Evolutionary conservation across 2,329 filamentous ascomycete species (phyloP).

Genomic region (Colletotrichum acutatum): DNA sequence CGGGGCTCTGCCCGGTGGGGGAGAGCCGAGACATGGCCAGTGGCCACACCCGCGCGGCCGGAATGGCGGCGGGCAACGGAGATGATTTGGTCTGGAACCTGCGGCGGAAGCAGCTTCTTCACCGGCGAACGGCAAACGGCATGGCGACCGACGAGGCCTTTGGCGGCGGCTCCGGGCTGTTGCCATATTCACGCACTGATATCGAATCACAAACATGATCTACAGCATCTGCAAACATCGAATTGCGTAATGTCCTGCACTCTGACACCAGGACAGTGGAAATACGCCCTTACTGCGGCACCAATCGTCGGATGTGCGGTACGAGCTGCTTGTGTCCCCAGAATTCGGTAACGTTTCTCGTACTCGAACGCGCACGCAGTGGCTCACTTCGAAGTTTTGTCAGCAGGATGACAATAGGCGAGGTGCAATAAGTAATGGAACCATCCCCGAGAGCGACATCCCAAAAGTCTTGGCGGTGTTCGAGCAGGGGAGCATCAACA

Average conservation of each 20-base stretch:
- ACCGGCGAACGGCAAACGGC: not conserved
- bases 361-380: not conserved
- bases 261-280: not conserved
- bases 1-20: not conserved
- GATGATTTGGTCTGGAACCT: not conserved
- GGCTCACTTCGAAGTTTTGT: not conserved
- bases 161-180: not conserved
- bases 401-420: not conserved
- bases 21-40: not conserved
- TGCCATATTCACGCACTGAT: not conserved
- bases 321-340: not conserved
- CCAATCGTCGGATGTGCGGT: slow-evolving; percentile 11
- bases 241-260: not conserved
- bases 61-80: not conserved
- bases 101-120: not conserved
- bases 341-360: not conserved
- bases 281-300: slow-evolving; percentile 9
- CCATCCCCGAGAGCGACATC: not conserved
- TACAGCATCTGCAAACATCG: not conserved
- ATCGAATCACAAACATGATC: slow-evolving; percentile 7
- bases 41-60: not conserved
- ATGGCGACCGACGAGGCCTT: not conserved
- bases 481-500: not conserved
- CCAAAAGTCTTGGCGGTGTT: slow-evolving; percentile 8
- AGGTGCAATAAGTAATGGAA: not conserved